A percentile compares a stretch with the other conserved stretches of the same genome.
Evolutionary conservation across 1,284 basidiomycete genomes (phyloP).

Genomic region (Fomitopsis schrenkii): DNA sequence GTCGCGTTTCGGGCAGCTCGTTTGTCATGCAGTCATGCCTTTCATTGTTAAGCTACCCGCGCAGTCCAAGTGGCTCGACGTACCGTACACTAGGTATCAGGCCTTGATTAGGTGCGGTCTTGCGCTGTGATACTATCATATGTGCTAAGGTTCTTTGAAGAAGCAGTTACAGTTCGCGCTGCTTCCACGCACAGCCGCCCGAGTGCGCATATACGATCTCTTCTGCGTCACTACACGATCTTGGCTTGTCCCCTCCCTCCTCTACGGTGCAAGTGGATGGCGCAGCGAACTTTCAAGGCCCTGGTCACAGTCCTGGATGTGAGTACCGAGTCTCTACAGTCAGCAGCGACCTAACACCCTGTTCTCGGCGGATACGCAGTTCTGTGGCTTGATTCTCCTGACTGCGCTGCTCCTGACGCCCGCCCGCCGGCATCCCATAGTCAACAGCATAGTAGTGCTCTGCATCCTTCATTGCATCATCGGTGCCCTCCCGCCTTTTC

Average conservation of each 20-base stretch:
- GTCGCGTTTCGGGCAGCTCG: not conserved
- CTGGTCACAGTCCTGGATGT: slow-evolving; percentile 21
- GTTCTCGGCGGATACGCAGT: slow-evolving; percentile 3
- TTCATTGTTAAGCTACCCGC: too few relatives aligned
- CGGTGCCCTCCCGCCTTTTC: slow-evolving; percentile 16
- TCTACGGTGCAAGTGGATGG: not conserved
- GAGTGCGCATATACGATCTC: not conserved
- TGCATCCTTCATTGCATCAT: slow-evolving; percentile 18
- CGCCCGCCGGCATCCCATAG: slow-evolving; percentile 23
- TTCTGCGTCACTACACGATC: not conserved
- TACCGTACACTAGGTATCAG: too few relatives aligned
- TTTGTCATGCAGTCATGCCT: not conserved
- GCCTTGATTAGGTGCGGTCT: not conserved
- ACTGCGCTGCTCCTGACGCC: slow-evolving; percentile 20
- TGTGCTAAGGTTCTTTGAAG: not conserved
- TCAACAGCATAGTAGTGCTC: slow-evolving; percentile 19
- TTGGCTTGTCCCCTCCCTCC: not conserved
- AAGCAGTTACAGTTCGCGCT: not conserved
- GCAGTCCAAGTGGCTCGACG: too few relatives aligned
- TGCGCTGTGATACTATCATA: not conserved
- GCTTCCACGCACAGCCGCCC: not conserved
- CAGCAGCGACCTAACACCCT: not conserved
- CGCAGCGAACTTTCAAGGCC: slow-evolving; percentile 6
- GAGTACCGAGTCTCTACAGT: not conserved
- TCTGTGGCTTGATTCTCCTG: slow-evolving; percentile 16